Percentiles rank a stretch among this genome's conserved stretches.
These are phyloP conservation scores for Spiromastix sp. DNA, from an alignment of 2,329 filamentous ascomycete species.

Conservation along the genomic window DNA sequence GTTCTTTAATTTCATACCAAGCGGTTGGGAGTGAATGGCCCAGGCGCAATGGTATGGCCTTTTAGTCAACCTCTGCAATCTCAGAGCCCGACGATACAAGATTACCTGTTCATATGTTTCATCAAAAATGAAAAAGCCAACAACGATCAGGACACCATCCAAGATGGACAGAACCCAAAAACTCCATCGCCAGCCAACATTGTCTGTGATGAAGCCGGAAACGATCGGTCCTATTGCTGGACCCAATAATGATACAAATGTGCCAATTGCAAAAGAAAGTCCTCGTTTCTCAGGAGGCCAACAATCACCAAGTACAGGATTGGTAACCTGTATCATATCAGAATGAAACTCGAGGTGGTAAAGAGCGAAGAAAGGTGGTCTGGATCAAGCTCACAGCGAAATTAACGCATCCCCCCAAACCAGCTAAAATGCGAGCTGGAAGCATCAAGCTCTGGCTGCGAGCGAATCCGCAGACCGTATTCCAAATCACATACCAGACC, in stretches of 20 bases:
- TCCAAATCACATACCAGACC: conserved; percentile 51
- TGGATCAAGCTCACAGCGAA: conserved; percentile 30
- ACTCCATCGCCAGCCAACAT: conserved; percentile 35
- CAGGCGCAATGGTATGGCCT: conserved; percentile 13
- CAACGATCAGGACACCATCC: conserved; percentile 15
- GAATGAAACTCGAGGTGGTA: not conserved
- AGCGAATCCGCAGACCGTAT: conserved; percentile 48
- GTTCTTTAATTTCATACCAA: conserved; percentile 37
- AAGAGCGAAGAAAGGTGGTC: not conserved
- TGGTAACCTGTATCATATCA: not conserved
- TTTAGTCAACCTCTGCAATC: conserved; percentile 33
- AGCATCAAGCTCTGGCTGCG: conserved; percentile 49
- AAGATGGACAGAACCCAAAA: conserved; percentile 35
- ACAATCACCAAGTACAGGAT: conserved; percentile 36
- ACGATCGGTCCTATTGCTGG: conserved; percentile 23
- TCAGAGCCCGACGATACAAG: conserved; percentile 29
- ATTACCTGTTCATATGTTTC: conserved; percentile 38
- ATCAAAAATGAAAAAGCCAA: conserved; percentile 26
- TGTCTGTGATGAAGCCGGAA: conserved; percentile 31
- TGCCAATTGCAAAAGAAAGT: conserved; percentile 32
- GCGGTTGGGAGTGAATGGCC: conserved; percentile 26
- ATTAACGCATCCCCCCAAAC: conserved; percentile 25
- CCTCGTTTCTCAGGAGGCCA: conserved; percentile 34
- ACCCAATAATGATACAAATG: conserved; percentile 28
- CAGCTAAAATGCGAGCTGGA: conserved; percentile 53